These are phyloP conservation scores for Xylariaceae sp. DNA, from an alignment of 2,329 filamentous ascomycete genomes.

Conservation along the genomic window DNA sequence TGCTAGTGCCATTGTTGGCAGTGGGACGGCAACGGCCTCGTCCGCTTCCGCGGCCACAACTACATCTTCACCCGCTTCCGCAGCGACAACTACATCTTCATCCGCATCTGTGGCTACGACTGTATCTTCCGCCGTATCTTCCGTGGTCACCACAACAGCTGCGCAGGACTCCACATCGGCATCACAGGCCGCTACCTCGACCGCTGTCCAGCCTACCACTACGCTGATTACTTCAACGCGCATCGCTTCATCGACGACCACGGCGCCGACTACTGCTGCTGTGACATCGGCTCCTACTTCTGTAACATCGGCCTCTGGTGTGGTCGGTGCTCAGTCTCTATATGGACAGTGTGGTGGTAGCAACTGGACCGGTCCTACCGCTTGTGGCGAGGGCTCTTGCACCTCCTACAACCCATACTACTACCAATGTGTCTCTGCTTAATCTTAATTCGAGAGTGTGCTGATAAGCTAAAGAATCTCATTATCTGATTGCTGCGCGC, in stretches of 20 bases:
- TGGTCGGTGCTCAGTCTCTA: conserved; percentile 16
- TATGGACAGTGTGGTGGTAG: conserved; percentile 44
- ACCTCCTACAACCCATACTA: conserved; percentile 41
- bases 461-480: no score
- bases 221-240: conserved; percentile 13
- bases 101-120: background rate
- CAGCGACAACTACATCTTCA: conserved; percentile 1
- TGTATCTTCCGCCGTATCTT: no score
- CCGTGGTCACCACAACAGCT: background rate
- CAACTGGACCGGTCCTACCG: conserved; percentile 36
- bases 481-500: no score
- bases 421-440: conserved; percentile 36
- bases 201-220: conserved; percentile 6
- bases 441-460: no score
- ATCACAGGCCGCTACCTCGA: conserved; percentile 1
- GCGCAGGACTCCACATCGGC: background rate
- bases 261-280: conserved; percentile 5
- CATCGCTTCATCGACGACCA: conserved; percentile 11
- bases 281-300: conserved; percentile 3
- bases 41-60: background rate
- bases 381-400: conserved; percentile 39
- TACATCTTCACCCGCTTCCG: conserved; percentile 4
- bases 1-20: conserved; percentile 16
- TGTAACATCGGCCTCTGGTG: conserved; percentile 10
- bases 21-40: conserved; percentile 7